Conservation (phyloP, 495 filamentous ascomycete genomes). For the Aspergillus indologenus region DNA sequence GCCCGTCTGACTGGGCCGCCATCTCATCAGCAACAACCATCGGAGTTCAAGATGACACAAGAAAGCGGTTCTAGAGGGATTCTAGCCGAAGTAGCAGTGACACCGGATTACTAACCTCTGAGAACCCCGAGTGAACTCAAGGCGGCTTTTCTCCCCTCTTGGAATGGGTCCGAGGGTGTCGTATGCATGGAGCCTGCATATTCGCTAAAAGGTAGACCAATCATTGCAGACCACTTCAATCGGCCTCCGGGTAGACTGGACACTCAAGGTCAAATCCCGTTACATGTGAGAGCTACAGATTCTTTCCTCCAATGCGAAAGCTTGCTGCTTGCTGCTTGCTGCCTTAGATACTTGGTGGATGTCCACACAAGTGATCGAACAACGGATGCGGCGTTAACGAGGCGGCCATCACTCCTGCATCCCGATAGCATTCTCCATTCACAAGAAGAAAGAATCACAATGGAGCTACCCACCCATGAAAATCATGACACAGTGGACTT, state of each 20-base stretch:
- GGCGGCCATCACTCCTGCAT: not conserved
- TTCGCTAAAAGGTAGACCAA: not conserved
- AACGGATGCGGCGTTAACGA: not conserved
- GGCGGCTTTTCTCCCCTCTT: slow-evolving; percentile 1
- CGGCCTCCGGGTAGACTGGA: not conserved
- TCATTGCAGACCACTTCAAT: slow-evolving; percentile 3
- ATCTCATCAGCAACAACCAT: slow-evolving; percentile 12
- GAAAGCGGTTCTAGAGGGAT: slow-evolving; percentile 4
- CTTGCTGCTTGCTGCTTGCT: not conserved
- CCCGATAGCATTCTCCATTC: not conserved
- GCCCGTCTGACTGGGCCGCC: slow-evolving; percentile 16
- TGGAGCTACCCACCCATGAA: no score
- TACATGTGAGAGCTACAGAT: not conserved
- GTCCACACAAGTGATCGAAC: not conserved
- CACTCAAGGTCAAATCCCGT: not conserved
- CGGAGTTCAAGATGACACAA: slow-evolving; percentile 3
- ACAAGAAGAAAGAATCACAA: not conserved
- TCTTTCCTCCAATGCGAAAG: not conserved
- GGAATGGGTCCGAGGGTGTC: slow-evolving; percentile 9
- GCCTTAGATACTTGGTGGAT: not conserved
- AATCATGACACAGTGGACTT: no score
- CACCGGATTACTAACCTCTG: slow-evolving; percentile 12
- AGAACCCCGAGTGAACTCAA: not conserved
- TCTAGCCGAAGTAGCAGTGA: slow-evolving; percentile 10
- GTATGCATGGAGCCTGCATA: slow-evolving; percentile 2